These are phyloP conservation scores for Exserohilum turcica DNA, from an alignment of 2,329 filamentous ascomycete genomes.

Conservation along the genomic window DNA sequence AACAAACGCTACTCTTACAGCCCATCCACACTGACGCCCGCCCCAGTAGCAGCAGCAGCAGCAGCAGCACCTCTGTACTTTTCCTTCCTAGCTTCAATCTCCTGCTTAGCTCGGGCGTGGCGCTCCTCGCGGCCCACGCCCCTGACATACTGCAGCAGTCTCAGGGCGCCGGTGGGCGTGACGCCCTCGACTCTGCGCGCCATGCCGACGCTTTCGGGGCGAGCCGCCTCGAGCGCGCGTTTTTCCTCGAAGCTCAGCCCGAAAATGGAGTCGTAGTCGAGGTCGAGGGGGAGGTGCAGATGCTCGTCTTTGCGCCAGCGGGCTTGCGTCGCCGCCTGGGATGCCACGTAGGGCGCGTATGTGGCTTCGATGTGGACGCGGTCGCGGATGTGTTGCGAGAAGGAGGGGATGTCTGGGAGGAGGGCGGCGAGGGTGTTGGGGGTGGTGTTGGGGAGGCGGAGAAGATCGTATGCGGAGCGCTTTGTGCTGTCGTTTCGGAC, in stretches of 20 bases:
- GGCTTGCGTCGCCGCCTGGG: constrained; percentile 69
- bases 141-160: constrained; percentile 68
- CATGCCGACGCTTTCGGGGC: constrained; percentile 86
- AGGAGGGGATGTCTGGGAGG: constrained; percentile 63
- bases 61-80: constrained; percentile 23
- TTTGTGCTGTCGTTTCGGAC: constrained; percentile 68
- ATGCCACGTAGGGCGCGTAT: constrained; percentile 84
- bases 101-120: constrained; percentile 35
- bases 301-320: constrained; percentile 77
- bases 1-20: constrained; percentile 9
- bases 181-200: constrained; percentile 83
- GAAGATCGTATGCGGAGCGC: constrained; percentile 77
- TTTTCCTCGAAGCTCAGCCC: constrained; percentile 83
- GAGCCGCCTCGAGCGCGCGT: constrained; percentile 68
- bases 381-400: constrained; percentile 63
- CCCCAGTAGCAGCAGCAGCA: too few species aligned
- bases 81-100: constrained; percentile 39
- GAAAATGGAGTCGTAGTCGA: constrained; percentile 75
- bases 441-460: constrained; percentile 64
- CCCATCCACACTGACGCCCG: constrained; percentile 12
- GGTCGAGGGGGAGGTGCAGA: constrained; percentile 70
- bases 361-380: constrained; percentile 80
- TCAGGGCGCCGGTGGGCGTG: constrained; percentile 57
- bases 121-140: constrained; percentile 45
- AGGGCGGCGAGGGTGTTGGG: constrained; percentile 62